phyloP scores from a whole-genome alignment of 1,284 basidiomycete genomes.

The Mycena sp. region DNA sequence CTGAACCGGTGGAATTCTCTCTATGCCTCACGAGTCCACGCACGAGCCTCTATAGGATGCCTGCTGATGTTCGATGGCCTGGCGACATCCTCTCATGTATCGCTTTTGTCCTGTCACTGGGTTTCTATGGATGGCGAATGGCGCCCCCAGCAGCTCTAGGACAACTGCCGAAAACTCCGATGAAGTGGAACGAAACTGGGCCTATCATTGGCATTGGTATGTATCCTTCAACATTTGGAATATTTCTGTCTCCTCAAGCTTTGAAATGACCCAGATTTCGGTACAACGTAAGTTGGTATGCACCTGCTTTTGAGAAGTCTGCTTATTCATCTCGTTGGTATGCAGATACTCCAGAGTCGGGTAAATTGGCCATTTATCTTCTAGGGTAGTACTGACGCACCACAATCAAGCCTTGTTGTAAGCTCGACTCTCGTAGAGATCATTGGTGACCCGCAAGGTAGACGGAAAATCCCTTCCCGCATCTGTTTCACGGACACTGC shows the following conservation, averaged over 20 bases:
- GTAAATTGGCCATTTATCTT: neutral
- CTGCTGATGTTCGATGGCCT: neutral
- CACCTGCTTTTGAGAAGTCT: neutral
- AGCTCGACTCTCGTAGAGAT: neutral
- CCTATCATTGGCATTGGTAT: constrained; percentile 6
- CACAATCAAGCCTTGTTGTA: neutral
- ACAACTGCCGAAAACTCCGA: neutral
- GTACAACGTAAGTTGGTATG: neutral
- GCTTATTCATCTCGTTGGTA: neutral
- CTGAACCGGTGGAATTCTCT: too few species aligned
- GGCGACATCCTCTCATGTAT: neutral
- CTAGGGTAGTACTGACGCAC: neutral
- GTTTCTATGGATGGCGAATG: neutral
- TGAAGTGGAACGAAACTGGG: neutral
- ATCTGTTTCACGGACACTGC: neutral
- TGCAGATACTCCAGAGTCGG: neutral
- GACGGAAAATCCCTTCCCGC: neutral
- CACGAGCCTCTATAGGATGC: too few species aligned
- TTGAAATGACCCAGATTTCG: neutral
- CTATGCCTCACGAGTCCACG: too few species aligned
- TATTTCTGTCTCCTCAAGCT: neutral
- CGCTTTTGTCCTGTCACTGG: neutral
- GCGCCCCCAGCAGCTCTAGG: neutral
- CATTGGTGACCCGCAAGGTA: neutral
- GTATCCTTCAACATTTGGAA: neutral